Evolutionary conservation across 2,329 filamentous ascomycete species (phyloP), one percentile per base, ranked within the genome.

Genomic region (Cladophialophora psammophila): DNA sequence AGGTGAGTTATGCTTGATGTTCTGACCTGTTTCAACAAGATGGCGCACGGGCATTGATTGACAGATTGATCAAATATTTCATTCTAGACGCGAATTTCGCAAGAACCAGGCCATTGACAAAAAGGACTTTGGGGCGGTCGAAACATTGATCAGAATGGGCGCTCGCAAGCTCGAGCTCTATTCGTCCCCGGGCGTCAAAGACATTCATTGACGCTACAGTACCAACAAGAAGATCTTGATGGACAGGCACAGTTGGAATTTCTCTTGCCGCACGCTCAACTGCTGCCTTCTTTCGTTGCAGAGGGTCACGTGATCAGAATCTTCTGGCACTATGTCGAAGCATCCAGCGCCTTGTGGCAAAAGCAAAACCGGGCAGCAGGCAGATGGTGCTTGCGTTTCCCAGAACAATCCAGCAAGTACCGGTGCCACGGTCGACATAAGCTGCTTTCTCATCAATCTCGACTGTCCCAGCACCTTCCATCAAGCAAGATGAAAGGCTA

Each of bases 51-150:
- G 12, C 18, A 31, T 50, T 12, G 45, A 31, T 12, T 50, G 50
- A 59, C 64, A 50, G 26, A 26, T 53, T 60, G 50, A 59, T 65
- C 53, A 63, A 34, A 68, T 69, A 71, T 54, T 62, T 42, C 42
- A 62, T 34, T 8, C 35, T 64, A 94, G 92, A 72, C 78, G 83
- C 34, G 93, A 97, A 76, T 98, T 99, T 75, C 83, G 88, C 45
- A 91, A 90, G 76, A 85, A 91, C 75, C 76, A 87, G 12, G 76
- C 78, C n/a, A 78, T 96, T 63, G 89, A 91, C 78, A 95, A 92
- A 80, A 93, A 92, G 73, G 93, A 97, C 75, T 97, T 97, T 78
- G 84, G 85, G 15, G 90, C 93, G 5, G 90, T 97, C 65, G 94
- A 97, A 78, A 95, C 92, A 77, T 82, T 96, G 38, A 77, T 97